These are phyloP conservation scores for Lepidium didymum DNA, from an alignment of 345 rosid genomes.

Conservation along the genomic window DNA sequence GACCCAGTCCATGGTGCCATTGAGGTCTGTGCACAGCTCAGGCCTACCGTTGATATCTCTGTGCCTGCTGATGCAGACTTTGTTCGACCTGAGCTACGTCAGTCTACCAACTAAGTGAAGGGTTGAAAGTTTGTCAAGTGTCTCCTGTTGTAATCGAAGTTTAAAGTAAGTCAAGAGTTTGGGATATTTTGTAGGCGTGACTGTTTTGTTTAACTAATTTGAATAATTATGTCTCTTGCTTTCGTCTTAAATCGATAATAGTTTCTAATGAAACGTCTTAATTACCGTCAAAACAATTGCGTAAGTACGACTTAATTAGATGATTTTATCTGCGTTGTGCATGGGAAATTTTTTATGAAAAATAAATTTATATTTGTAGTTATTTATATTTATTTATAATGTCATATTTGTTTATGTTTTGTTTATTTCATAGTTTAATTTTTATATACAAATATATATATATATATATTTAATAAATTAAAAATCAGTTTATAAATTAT, in stretches of 20 bases:
- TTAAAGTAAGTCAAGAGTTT: background rate
- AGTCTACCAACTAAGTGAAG: conserved; percentile 41
- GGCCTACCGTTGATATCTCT: conserved; percentile 86
- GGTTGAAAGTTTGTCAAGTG: background rate
- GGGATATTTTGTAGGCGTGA: conserved; percentile 13
- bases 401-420: too few relatives aligned
- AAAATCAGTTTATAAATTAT: too few relatives aligned
- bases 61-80: conserved; percentile 84
- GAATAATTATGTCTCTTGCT: conserved; percentile 18
- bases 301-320: too few relatives aligned
- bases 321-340: too few relatives aligned
- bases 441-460: too few relatives aligned
- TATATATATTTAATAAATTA: too few relatives aligned
- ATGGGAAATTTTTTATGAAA: too few relatives aligned
- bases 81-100: conserved; percentile 88
- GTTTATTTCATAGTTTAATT: too few relatives aligned
- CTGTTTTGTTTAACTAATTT: conserved; percentile 1
- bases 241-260: background rate
- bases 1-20: conserved; percentile 89
- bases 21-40: conserved; percentile 72
- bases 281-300: too few relatives aligned
- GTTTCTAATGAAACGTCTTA: background rate
- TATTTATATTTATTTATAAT: too few relatives aligned
- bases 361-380: too few relatives aligned
- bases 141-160: background rate